Evolutionary conservation across 441 rosid genomes (phyloP).

Genomic region (Cnidoscolus chayamansa): DNA sequence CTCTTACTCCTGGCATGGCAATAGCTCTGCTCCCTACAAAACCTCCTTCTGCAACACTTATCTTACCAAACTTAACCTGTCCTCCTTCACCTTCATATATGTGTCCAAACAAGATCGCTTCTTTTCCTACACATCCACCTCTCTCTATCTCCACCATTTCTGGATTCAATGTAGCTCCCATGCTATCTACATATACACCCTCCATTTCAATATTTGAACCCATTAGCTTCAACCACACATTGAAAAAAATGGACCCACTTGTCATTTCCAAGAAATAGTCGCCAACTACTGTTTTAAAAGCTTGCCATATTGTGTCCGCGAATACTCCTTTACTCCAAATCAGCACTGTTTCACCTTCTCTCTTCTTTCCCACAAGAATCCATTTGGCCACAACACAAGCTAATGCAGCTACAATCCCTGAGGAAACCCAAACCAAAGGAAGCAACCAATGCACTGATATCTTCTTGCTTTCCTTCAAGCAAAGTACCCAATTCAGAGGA

Average conservation of each 20-base stretch:
- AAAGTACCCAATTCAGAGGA: slow-evolving; percentile 36
- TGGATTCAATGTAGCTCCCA: slow-evolving; percentile 63
- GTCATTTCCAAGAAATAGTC: slow-evolving; percentile 64
- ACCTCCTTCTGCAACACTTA: slow-evolving; percentile 49
- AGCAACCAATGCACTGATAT: slow-evolving; percentile 41
- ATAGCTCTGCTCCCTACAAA: slow-evolving; percentile 56
- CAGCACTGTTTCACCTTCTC: slow-evolving; percentile 43
- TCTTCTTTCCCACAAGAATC: slow-evolving; percentile 59
- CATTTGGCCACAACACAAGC: slow-evolving; percentile 49
- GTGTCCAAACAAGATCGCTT: slow-evolving; percentile 62
- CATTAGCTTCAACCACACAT: slow-evolving; percentile 54
- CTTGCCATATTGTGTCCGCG: slow-evolving; percentile 68
- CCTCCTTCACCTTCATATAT: slow-evolving; percentile 66
- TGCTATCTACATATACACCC: slow-evolving; percentile 53
- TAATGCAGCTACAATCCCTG: slow-evolving; percentile 43
- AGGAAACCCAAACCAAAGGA: slow-evolving; percentile 47
- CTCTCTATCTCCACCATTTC: slow-evolving; percentile 66
- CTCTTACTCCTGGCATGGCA: slow-evolving; percentile 61
- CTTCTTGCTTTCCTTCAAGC: slow-evolving; percentile 29
- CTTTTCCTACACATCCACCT: slow-evolving; percentile 54
- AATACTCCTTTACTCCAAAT: slow-evolving; percentile 55
- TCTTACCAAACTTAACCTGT: slow-evolving; percentile 55
- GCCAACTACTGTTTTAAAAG: slow-evolving; percentile 50
- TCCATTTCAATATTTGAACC: slow-evolving; percentile 48
- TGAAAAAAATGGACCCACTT: slow-evolving; percentile 41